Percentiles rank a stretch among this genome's conserved stretches.
These are phyloP conservation scores for Aphanoascus verrucosus DNA, from an alignment of 2,329 filamentous ascomycete genomes.

Conservation along the genomic window DNA sequence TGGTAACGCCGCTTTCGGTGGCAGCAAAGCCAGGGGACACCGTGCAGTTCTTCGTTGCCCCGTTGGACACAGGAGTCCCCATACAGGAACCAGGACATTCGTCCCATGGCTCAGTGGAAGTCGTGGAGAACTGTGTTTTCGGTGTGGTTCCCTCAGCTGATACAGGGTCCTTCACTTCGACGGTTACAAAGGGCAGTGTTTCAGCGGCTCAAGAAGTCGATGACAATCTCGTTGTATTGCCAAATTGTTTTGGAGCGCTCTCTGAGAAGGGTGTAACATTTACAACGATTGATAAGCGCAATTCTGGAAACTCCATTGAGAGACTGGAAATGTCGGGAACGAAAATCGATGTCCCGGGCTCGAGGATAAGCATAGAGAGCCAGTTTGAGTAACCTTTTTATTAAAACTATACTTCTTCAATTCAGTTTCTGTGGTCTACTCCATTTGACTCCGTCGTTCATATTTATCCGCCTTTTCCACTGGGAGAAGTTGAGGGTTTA, in stretches of 20 bases:
- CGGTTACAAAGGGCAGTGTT: background rate
- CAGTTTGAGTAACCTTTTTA: background rate
- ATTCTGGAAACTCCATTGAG: background rate
- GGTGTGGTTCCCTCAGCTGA: slow-evolving; percentile 26
- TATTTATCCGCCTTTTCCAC: background rate
- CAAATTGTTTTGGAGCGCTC: slow-evolving; percentile 30
- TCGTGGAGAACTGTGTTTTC: slow-evolving; percentile 20
- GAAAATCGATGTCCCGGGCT: slow-evolving; percentile 18
- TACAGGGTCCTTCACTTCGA: background rate
- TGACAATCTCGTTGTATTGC: slow-evolving; percentile 20
- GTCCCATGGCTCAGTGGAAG: background rate
- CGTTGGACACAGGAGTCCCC: slow-evolving; percentile 7
- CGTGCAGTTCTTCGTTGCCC: slow-evolving; percentile 34
- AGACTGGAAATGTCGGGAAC: slow-evolving; percentile 10
- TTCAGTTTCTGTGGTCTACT: no score
- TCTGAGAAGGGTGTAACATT: slow-evolving; percentile 32
- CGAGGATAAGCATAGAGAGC: slow-evolving; percentile 7
- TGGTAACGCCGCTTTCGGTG: slow-evolving; percentile 32
- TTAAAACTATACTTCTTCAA: no score
- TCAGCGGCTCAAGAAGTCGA: background rate
- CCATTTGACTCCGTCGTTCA: background rate
- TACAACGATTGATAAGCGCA: slow-evolving; percentile 10
- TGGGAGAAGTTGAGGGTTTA: background rate
- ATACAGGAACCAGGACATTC: background rate
- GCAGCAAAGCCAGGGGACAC: slow-evolving; percentile 30